Percentiles rank a stretch among this genome's conserved stretches.
Conservation (phyloP, 2,329 filamentous ascomycete species). For the Monilinia vaccinii-corymbosi region DNA sequence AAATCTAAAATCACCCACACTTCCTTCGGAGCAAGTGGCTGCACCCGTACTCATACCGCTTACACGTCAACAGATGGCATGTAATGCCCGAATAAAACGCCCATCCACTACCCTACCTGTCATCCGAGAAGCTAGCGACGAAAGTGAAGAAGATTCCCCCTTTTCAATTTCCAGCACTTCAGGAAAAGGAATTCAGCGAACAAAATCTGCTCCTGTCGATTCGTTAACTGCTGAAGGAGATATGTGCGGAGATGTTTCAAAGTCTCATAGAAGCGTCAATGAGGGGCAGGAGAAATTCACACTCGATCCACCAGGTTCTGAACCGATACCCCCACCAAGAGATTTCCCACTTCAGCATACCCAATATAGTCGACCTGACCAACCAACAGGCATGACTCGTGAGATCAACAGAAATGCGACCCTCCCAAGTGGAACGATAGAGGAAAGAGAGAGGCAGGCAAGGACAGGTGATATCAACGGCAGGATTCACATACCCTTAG, state of each 20-base stretch:
- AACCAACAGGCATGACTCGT: neutral
- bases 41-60: slow-evolving; percentile 8
- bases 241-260: neutral
- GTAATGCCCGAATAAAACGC: slow-evolving; percentile 20
- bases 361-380: neutral
- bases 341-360: neutral
- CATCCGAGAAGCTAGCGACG: neutral
- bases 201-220: neutral
- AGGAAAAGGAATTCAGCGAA: neutral
- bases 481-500: neutral
- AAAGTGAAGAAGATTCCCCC: neutral
- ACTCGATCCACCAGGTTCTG: neutral
- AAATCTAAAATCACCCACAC: neutral
- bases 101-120: slow-evolving; percentile 20
- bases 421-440: neutral
- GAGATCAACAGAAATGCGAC: neutral
- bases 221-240: neutral
- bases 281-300: neutral
- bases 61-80: slow-evolving; percentile 19
- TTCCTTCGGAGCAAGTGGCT: neutral
- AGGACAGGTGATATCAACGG: neutral
- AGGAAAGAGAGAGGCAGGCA: neutral
- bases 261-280: neutral
- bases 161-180: neutral
- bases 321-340: neutral